Evolutionary conservation across 306 rosid genomes (phyloP), one percentile per base, ranked within the genome.

Genomic region (Rubus idaeus): DNA sequence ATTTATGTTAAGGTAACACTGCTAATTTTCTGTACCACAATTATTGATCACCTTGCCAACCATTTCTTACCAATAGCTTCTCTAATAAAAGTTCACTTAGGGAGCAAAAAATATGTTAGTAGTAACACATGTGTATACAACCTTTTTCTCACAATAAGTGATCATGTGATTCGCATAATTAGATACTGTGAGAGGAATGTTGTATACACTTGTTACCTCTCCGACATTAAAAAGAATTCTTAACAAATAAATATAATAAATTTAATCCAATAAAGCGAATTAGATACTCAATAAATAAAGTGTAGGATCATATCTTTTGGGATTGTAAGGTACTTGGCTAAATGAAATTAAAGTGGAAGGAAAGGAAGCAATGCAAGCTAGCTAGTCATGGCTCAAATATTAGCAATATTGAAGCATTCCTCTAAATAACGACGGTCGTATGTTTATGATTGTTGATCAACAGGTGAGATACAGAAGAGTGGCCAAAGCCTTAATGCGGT

Each of bases 401-500:
- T 52, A 30, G 35, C 35, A 30, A 30, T 30, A 30, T 30, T 30
- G 35, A 30, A 30, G 57, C 20, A 52, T 52, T 52, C 21, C 20
- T 20, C 2, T 8, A 45, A 10, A n/a, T 55, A 67, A 10, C 60
- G 0, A 10, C 60, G 0, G 17, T 46, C 45, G 40, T 17, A 5
- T 23, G 6, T 2, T 39, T 44, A 1, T 56, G 56, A 26, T 20
- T 56, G 63, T 68, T 57, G 5, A 16, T 58, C 45, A 72, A 71
- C 89, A 93, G 97, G 89, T 86, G 30, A 91, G 98, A 79, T 94
- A 94, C 76, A 86, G 86, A 84, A 94, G 95, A 49, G 96, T 89
- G 45, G 98, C 97, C 26, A 85, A 92, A 81, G 93, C 98, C 74
- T 76, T 94, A 21, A 91, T 94, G 98, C 84, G 88, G 83, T 77